These are phyloP conservation scores for Hippophae gyantsensis DNA, from an alignment of 306 rosid species.

Conservation along the genomic window DNA sequence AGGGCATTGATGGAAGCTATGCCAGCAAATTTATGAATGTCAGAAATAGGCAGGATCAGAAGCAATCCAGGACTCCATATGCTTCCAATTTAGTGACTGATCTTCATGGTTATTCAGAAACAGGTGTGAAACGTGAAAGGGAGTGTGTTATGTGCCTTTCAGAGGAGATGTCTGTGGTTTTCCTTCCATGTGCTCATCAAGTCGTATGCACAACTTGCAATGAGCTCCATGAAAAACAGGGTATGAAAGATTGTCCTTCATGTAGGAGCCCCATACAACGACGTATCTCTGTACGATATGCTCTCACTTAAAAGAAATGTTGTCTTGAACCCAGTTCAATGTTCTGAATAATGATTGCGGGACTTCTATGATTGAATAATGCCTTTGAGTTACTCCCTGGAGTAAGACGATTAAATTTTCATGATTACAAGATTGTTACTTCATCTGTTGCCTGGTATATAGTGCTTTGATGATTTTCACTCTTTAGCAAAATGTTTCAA, in stretches of 20 bases:
- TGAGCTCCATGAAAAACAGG: conserved; percentile 88
- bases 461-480: too few species aligned
- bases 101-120: conserved; percentile 32
- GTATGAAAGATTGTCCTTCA: conserved; percentile 93
- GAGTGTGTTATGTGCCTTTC: conserved; percentile 97
- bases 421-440: conserved; percentile 29
- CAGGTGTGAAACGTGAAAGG: conserved; percentile 70
- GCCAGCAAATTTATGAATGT: conserved; percentile 30
- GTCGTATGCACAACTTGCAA: conserved; percentile 89
- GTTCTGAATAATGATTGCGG: conserved; percentile 38
- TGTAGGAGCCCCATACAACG: conserved; percentile 80
- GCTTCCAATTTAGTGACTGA: conserved; percentile 37
- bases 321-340: conserved; percentile 29
- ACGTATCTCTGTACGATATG: conserved; percentile 69
- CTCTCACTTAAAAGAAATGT: conserved; percentile 29
- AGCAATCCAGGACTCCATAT: conserved; percentile 24
- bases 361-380: conserved; percentile 46
- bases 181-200: conserved; percentile 92
- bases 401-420: conserved; percentile 31
- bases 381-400: conserved; percentile 32
- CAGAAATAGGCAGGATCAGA: conserved; percentile 22
- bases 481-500: too few species aligned
- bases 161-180: conserved; percentile 88
- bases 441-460: background rate
- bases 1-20: conserved; percentile 70